phyloP scores from a whole-genome alignment of 2,329 filamentous ascomycete genomes.

The Xylaria digitata region DNA sequence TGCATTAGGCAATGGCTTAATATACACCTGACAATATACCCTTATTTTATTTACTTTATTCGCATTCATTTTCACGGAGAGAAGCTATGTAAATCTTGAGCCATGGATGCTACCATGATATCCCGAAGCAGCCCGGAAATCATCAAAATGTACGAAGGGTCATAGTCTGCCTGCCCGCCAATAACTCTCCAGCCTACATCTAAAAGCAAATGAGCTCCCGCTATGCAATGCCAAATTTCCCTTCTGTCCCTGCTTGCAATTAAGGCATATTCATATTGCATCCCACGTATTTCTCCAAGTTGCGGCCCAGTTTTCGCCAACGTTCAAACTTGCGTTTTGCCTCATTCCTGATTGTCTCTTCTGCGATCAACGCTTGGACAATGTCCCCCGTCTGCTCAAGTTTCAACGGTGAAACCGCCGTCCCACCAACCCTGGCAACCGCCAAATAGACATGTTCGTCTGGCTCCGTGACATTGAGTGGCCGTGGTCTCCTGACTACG shows the following conservation, averaged over 20 bases:
- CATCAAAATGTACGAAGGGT: neutral
- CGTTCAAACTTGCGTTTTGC: too few relatives aligned
- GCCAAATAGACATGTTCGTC: conserved; percentile 8
- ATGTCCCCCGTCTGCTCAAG: neutral
- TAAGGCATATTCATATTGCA: neutral
- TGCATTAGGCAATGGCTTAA: neutral
- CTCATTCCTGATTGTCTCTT: neutral
- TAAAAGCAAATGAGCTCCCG: neutral
- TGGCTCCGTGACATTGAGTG: neutral
- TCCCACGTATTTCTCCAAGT: neutral
- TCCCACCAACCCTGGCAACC: neutral
- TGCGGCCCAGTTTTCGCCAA: neutral
- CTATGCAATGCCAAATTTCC: neutral
- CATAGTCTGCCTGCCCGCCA: neutral
- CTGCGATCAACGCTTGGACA: conserved; percentile 7
- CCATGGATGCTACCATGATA: neutral
- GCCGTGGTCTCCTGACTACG: neutral
- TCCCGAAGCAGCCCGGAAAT: neutral
- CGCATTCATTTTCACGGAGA: neutral
- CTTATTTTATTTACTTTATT: conserved; percentile 15
- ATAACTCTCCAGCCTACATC: neutral
- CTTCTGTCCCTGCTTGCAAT: neutral
- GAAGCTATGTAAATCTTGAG: neutral
- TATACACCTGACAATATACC: conserved; percentile 5
- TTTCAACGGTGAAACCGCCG: neutral